Base-by-base conservation (phyloP, 495 filamentous ascomycete genomes). In the Aspergillus affinis region DNA sequence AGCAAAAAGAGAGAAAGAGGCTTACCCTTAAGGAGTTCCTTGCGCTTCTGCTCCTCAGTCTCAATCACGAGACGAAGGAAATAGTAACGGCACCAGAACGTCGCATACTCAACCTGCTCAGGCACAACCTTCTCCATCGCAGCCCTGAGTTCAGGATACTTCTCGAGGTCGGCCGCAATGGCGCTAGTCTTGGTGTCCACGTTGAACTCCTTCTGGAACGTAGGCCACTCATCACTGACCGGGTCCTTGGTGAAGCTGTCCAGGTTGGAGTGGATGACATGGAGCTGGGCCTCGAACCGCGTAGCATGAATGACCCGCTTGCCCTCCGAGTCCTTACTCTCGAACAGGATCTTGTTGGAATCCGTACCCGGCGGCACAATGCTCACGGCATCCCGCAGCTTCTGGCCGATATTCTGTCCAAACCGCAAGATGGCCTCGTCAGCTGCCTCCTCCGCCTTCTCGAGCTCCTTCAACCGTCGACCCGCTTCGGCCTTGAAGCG, bases 51-150 rank as follows among this genome's bases (percentile, higher is more conserved):
- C 81, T 99, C 94, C 58, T 97, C 92, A n/a, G 88, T 92, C 77
- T 98, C 94, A 61, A 99, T 88, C 21, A 95, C 91, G 62, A 95
- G 88, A 65, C 95, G 80, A 60, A 98, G 78, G 79, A 97, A 99
- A 65, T 97, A 98, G 71, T 99, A 99, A 44, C 94, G 82, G 64
- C 82, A 88, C 95, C 95, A 99, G 72, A 98, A 99, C 49, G 88
- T 84, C 15, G 76, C 83, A 70, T 99, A 99, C 30, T 92, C 82
- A 15, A 97, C 91, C 62, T 82, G 82, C 75, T 92, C 92, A 18
- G 94, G 95, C 20, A 98, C 95, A 54, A 96, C 81, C 77, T 89
- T 93, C 82, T 97, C 95, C 94, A 97, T 98, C 5, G 93, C 92
- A 46, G 83, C 73, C 59, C 94, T 82, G 60, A 99, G 79, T 75